Percentiles rank a stretch among this genome's conserved stretches.
phyloP scores from a whole-genome alignment of 495 filamentous ascomycete species.

The Trichoderma virens region DNA sequence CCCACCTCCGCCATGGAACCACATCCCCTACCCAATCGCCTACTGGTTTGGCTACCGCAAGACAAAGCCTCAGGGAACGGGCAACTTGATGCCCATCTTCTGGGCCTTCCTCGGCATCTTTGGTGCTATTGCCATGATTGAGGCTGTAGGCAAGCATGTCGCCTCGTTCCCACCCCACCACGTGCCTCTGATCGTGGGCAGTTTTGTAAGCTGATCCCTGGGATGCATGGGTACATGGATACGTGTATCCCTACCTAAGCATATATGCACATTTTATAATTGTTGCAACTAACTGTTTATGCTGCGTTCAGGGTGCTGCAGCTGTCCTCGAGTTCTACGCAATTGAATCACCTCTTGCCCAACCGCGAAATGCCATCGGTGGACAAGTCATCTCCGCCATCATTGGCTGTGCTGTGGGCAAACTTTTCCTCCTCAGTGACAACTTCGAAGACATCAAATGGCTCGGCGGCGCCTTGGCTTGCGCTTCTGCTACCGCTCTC shows the following conservation, averaged over 20 bases:
- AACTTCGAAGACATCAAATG: constrained; percentile 50
- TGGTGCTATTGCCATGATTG: constrained; percentile 38
- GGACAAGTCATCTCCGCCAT: constrained; percentile 62
- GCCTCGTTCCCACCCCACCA: constrained; percentile 26
- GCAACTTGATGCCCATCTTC: constrained; percentile 42
- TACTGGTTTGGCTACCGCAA: constrained; percentile 47
- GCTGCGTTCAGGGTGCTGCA: constrained; percentile 49
- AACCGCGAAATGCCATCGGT: constrained; percentile 64
- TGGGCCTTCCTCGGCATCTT: constrained; percentile 52
- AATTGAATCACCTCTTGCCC: constrained; percentile 65
- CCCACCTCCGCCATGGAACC: constrained; percentile 40
- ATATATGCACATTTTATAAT: not conserved
- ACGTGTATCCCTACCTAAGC: not conserved
- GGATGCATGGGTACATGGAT: too few relatives aligned
- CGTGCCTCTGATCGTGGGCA: constrained; percentile 43
- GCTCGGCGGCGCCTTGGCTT: constrained; percentile 62
- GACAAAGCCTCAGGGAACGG: constrained; percentile 23
- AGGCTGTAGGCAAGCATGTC: constrained; percentile 31
- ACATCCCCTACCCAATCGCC: constrained; percentile 37
- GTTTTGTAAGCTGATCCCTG: constrained; percentile 33
- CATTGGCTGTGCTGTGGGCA: constrained; percentile 56
- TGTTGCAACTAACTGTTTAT: not conserved
- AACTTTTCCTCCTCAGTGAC: constrained; percentile 58
- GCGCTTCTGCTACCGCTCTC: constrained; percentile 55
- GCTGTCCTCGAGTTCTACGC: constrained; percentile 60